These are phyloP conservation scores for Saccharomycopsis crataegensis DNA, from an alignment of 1,139 yeast species.

Conservation along the genomic window DNA sequence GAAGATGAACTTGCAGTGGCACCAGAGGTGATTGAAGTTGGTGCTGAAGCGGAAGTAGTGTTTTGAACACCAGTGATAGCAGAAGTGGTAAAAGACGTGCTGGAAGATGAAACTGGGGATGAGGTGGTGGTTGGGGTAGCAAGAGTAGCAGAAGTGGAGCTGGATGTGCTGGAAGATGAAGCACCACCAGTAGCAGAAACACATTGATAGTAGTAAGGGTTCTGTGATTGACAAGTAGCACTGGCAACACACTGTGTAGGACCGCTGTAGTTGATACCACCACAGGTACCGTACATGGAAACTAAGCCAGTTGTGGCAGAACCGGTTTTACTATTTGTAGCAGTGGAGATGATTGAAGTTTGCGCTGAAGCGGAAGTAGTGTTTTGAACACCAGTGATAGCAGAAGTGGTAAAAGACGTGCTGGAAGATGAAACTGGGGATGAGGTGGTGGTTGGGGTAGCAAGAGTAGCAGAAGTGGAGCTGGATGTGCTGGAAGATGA, in stretches of 20 bases:
- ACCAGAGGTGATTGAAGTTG: no score
- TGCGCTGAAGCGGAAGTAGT: neutral
- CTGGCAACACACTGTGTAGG: conserved; percentile 17
- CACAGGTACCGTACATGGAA: conserved; percentile 18
- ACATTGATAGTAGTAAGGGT: conserved; percentile 21
- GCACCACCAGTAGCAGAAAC: neutral
- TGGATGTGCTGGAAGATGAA: neutral
- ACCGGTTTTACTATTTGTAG: no score
- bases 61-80: no score
- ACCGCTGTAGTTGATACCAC: conserved; percentile 18
- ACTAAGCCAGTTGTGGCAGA: no score
- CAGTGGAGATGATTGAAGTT: no score
- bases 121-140: neutral
- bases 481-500: neutral
- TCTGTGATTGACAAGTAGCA: conserved; percentile 16
- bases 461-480: neutral
- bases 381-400: no score
- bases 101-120: no score
- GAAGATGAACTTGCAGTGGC: no score
- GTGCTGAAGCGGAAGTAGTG: no score
- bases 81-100: no score
- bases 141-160: neutral
- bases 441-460: neutral
- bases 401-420: no score
- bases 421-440: no score